phyloP scores from a whole-genome alignment of 768 basidiomycete genomes.

The Paxillus involutus region DNA sequence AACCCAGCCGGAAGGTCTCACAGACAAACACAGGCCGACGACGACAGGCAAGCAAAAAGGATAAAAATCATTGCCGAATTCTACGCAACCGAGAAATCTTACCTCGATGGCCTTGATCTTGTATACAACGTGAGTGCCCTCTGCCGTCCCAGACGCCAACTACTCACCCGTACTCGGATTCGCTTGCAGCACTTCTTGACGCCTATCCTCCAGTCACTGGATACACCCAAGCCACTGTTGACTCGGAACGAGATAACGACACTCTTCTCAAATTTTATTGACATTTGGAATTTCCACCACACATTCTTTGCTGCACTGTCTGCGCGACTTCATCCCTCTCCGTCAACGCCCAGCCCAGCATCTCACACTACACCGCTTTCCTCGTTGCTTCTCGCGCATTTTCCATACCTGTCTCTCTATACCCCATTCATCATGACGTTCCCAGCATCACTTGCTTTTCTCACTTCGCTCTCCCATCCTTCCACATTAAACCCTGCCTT shows the following conservation, averaged over 20 bases:
- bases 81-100: slow-evolving; percentile 76
- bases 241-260: slow-evolving; percentile 66
- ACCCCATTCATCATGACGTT: slow-evolving; percentile 84
- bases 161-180: slow-evolving; percentile 6
- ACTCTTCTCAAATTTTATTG: slow-evolving; percentile 86
- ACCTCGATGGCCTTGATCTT: slow-evolving; percentile 79
- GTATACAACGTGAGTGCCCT: slow-evolving; percentile 66
- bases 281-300: slow-evolving; percentile 87
- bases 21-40: slow-evolving; percentile 42
- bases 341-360: slow-evolving; percentile 5
- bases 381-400: slow-evolving; percentile 71
- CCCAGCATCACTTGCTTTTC: slow-evolving; percentile 58
- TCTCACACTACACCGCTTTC: slow-evolving; percentile 47
- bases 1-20: slow-evolving; percentile 21
- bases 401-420: slow-evolving; percentile 87
- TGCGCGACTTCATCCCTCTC: slow-evolving; percentile 32
- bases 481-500: slow-evolving; percentile 47
- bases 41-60: slow-evolving; percentile 54
- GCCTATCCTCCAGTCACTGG: slow-evolving; percentile 75
- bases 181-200: slow-evolving; percentile 72
- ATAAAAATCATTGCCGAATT: slow-evolving; percentile 78
- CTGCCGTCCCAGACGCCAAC: not conserved
- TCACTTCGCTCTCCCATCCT: slow-evolving; percentile 52
- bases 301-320: slow-evolving; percentile 67
- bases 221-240: slow-evolving; percentile 66